phyloP scores from a whole-genome alignment of 1,284 basidiomycete species.

The Pisolithus thermaeus region DNA sequence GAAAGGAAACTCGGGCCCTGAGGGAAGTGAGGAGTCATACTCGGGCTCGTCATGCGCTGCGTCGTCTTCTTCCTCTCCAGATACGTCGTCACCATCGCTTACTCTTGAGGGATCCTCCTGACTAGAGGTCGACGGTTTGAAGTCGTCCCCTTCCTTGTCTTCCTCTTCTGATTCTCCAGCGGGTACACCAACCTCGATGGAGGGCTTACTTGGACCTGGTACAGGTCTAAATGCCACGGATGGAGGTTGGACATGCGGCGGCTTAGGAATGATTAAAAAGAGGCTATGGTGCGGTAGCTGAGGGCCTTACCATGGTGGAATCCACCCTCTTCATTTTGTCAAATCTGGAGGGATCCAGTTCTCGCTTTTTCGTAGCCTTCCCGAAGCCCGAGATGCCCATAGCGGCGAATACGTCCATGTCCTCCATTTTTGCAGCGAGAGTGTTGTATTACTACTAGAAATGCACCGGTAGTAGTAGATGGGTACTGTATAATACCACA shows the following conservation, averaged over 20 bases:
- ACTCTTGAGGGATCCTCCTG: slow-evolving; percentile 2
- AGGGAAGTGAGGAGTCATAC: slow-evolving; percentile 45
- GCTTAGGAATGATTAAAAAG: slow-evolving; percentile 16
- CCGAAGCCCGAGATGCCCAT: slow-evolving; percentile 82
- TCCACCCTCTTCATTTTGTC: slow-evolving; percentile 67
- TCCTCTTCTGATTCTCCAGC: slow-evolving; percentile 5
- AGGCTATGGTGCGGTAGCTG: slow-evolving; percentile 8
- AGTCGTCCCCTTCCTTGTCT: slow-evolving; percentile 3
- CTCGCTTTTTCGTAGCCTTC: slow-evolving; percentile 57
- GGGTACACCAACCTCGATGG: neutral
- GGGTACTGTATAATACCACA: neutral
- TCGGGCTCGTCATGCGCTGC: slow-evolving; percentile 51
- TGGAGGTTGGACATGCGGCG: slow-evolving; percentile 10
- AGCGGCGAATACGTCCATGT: slow-evolving; percentile 64
- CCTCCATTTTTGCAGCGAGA: slow-evolving; percentile 38
- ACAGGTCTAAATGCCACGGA: slow-evolving; percentile 4
- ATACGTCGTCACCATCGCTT: slow-evolving; percentile 24
- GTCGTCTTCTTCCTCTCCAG: slow-evolving; percentile 32
- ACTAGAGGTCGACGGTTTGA: slow-evolving; percentile 1
- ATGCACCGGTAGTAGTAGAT: neutral
- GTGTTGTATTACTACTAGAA: too few relatives aligned
- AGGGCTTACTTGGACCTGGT: slow-evolving; percentile 13
- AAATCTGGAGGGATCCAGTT: slow-evolving; percentile 65
- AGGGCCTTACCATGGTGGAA: slow-evolving; percentile 24
- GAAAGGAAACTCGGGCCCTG: slow-evolving; percentile 65